Evolutionary conservation across 352 stramenopile species (phyloP), one percentile per base, ranked within the genome.

Genomic region (Plasmopara viticola): DNA sequence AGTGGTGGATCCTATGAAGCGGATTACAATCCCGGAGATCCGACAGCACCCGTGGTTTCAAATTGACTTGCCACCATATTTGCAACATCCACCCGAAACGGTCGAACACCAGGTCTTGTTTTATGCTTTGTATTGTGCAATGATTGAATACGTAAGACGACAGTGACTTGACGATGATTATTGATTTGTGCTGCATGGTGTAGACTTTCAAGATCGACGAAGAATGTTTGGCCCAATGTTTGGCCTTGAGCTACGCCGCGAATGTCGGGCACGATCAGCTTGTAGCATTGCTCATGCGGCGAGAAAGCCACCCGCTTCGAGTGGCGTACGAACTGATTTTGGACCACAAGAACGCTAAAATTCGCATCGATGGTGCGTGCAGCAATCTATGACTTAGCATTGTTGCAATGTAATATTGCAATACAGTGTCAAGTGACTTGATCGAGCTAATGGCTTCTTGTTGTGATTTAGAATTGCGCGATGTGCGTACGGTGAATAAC

Each of bases 1-100:
- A 14, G 93, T 99, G 50, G 97, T 99, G 17, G 97, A 99, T 62
- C 97, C 97, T 2, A 98, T 98, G 87, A 99, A 99, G 74, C 85
- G 96, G 18, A 99, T 99, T 56, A 99, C 95, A 25, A 98, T 99
- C 56, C 77, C 95, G 4, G 96, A 99, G 68, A 99, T 99, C 73
- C 78, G 96, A 41, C 78, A 97, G 51, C 96, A 99, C 61, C 92
- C 96, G 4, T 99, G 97, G 95, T 99, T 99, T 67, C 87, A 97
- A 70, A 94, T 97, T 57, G 97, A 98, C 53, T 74, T 99, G 7
- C 97, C 97, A 31, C 92, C 91, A 2, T 99, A 99, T 66, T 72
- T 99, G 10, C 81, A 98, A 42, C 90, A 97, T 56, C 87, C 95
- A 34, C 93, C 95, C 6, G 92, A 98, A 56, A 74, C 97, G 17